Evolutionary conservation across 495 filamentous ascomycete genomes (phyloP).

Genomic region (Xylaria scruposa): DNA sequence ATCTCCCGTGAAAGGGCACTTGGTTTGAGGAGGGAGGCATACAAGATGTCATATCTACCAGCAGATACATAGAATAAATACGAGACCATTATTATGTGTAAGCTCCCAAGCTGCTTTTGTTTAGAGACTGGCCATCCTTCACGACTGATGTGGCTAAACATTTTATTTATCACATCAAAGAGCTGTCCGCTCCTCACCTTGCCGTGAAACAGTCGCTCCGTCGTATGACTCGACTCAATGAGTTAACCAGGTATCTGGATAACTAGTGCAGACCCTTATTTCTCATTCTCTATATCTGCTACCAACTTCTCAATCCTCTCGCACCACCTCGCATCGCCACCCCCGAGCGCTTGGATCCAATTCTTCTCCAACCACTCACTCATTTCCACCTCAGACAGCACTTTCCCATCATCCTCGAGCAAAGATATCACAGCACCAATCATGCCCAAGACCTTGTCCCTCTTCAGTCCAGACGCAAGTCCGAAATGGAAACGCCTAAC

Average conservation of each 20-base stretch:
- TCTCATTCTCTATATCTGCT: not conserved
- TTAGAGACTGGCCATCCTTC: not conserved
- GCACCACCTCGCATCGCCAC: not conserved
- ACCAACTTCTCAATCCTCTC: not conserved
- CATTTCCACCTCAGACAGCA: not conserved
- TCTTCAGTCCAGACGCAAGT: slow-evolving; percentile 11
- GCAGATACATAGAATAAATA: not conserved
- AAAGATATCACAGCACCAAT: slow-evolving; percentile 17
- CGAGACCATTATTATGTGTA: not conserved
- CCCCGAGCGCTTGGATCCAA: not conserved
- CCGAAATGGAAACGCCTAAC: slow-evolving; percentile 19
- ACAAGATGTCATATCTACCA: too few species aligned
- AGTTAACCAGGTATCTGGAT: too few species aligned
- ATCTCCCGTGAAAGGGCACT: not conserved
- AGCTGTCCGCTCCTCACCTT: too few species aligned
- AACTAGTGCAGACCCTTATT: not conserved
- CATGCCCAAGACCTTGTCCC: slow-evolving; percentile 12
- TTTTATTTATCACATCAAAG: not conserved
- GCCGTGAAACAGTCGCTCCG: too few species aligned
- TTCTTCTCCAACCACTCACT: not conserved
- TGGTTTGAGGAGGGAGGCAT: not conserved
- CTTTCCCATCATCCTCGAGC: not conserved
- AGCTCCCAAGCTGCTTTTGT: not conserved
- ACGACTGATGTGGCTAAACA: not conserved
- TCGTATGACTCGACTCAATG: too few species aligned